phyloP scores from a whole-genome alignment of 2,329 filamentous ascomycete genomes.

The Xylariaceae sp. region DNA sequence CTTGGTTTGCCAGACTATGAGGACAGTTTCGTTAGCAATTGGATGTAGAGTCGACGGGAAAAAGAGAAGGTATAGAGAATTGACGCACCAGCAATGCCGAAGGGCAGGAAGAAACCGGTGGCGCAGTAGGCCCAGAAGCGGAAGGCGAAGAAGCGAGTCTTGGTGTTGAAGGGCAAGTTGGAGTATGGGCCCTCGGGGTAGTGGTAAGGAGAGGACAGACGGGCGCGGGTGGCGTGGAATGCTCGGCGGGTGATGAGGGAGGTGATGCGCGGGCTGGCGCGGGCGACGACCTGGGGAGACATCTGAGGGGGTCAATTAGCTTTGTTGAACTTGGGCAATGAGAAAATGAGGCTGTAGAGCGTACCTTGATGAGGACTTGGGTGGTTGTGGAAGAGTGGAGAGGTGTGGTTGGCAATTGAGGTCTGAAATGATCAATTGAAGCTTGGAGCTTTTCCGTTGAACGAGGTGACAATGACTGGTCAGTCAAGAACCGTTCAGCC shows the following conservation, averaged over 20 bases:
- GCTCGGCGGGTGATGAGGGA: slow-evolving; percentile 77
- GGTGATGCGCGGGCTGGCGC: slow-evolving; percentile 57
- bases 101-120: slow-evolving; percentile 57
- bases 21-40: slow-evolving; percentile 12
- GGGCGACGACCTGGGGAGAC: slow-evolving; percentile 63
- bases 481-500: too few species aligned
- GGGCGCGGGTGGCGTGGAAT: slow-evolving; percentile 87
- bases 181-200: slow-evolving; percentile 93
- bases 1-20: slow-evolving; percentile 48
- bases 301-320: slow-evolving; percentile 61
- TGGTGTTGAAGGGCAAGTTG: slow-evolving; percentile 96
- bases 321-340: slow-evolving; percentile 2
- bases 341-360: neutral
- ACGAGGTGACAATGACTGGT: slow-evolving; percentile 7
- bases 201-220: slow-evolving; percentile 89
- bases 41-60: neutral
- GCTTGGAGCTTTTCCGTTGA: slow-evolving; percentile 7
- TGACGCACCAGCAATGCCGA: slow-evolving; percentile 59
- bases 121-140: slow-evolving; percentile 73
- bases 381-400: slow-evolving; percentile 10
- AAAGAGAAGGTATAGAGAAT: slow-evolving; percentile 17
- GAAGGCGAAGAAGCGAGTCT: slow-evolving; percentile 77
- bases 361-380: slow-evolving; percentile 19
- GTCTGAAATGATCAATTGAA: slow-evolving; percentile 5
- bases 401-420: slow-evolving; percentile 1